Conservation (phyloP, 2,329 filamentous ascomycete genomes). For the Fusarium sp. region DNA sequence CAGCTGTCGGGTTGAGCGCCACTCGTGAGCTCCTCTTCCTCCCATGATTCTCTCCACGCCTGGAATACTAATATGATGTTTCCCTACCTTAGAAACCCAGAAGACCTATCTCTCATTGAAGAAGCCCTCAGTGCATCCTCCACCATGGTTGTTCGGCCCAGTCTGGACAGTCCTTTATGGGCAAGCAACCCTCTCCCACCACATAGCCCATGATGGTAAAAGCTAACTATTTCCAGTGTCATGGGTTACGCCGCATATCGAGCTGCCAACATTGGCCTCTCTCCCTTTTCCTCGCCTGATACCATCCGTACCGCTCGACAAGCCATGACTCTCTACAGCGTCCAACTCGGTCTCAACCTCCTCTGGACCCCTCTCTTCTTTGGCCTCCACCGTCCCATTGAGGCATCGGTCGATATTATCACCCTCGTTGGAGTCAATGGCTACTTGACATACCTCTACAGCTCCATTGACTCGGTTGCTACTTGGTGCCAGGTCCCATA, state of each 20-base stretch:
- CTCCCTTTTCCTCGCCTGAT: slow-evolving; percentile 63
- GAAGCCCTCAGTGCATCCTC: slow-evolving; percentile 74
- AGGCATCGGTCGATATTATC: slow-evolving; percentile 81
- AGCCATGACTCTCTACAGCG: slow-evolving; percentile 83
- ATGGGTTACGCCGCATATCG: slow-evolving; percentile 94
- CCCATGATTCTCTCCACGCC: slow-evolving; percentile 4
- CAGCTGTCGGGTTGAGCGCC: slow-evolving; percentile 77
- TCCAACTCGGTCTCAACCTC: slow-evolving; percentile 87
- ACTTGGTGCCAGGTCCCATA: slow-evolving; percentile 85
- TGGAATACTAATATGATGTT: neutral
- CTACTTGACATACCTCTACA: slow-evolving; percentile 82
- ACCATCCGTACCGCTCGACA: slow-evolving; percentile 71
- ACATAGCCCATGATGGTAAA: neutral
- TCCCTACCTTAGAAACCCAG: slow-evolving; percentile 62
- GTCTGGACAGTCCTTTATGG: slow-evolving; percentile 76
- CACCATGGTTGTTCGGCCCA: slow-evolving; percentile 71
- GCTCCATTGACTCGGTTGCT: slow-evolving; percentile 76
- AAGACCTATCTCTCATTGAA: slow-evolving; percentile 73
- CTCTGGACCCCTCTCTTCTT: slow-evolving; percentile 97
- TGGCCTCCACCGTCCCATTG: slow-evolving; percentile 75
- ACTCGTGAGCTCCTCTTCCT: slow-evolving; percentile 63
- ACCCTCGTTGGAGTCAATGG: slow-evolving; percentile 77
- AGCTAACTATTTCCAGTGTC: slow-evolving; percentile 50
- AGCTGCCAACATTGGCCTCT: slow-evolving; percentile 73
- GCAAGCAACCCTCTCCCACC: slow-evolving; percentile 40